These are phyloP conservation scores for Psilocybe tampanensis DNA, from an alignment of 768 basidiomycete genomes.

Conservation along the genomic window DNA sequence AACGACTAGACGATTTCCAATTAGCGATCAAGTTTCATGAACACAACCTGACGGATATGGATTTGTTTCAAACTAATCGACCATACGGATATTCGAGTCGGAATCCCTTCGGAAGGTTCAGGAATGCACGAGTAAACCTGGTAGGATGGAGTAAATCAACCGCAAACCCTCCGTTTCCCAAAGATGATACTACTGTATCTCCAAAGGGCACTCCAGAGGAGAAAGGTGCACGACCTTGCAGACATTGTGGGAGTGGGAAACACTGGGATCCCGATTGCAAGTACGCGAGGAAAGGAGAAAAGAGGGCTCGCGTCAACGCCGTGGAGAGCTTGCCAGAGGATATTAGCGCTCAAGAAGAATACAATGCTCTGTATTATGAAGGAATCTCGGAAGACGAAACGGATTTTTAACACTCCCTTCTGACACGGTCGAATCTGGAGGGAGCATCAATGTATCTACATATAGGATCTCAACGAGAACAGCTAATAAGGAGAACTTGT, in stretches of 20 bases:
- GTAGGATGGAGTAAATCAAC: slow-evolving; percentile 9
- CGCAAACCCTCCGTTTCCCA: slow-evolving; percentile 18
- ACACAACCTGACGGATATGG: not conserved
- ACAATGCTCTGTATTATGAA: slow-evolving; percentile 26
- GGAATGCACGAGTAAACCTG: not conserved
- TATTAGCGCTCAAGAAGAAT: slow-evolving; percentile 21
- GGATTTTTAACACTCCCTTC: slow-evolving; percentile 16
- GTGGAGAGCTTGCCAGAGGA: slow-evolving; percentile 11
- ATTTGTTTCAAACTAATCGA: not conserved
- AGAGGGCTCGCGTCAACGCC: slow-evolving; percentile 20
- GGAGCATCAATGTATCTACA: too few relatives aligned
- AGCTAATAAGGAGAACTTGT: too few relatives aligned
- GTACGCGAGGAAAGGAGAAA: slow-evolving; percentile 15
- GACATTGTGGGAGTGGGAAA: slow-evolving; percentile 31
- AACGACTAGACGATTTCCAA: slow-evolving; percentile 23
- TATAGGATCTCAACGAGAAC: too few relatives aligned
- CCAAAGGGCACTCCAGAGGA: slow-evolving; percentile 12
- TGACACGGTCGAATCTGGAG: too few relatives aligned
- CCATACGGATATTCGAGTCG: not conserved
- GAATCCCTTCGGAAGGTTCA: not conserved
- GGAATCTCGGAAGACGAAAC: slow-evolving; percentile 12
- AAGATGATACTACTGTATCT: slow-evolving; percentile 21
- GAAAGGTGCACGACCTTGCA: slow-evolving; percentile 29
- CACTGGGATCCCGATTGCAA: slow-evolving; percentile 37
- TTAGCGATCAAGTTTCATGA: slow-evolving; percentile 20